Conservation (phyloP, 169 alveolate genomes). For the Eimeria sp. region DNA sequence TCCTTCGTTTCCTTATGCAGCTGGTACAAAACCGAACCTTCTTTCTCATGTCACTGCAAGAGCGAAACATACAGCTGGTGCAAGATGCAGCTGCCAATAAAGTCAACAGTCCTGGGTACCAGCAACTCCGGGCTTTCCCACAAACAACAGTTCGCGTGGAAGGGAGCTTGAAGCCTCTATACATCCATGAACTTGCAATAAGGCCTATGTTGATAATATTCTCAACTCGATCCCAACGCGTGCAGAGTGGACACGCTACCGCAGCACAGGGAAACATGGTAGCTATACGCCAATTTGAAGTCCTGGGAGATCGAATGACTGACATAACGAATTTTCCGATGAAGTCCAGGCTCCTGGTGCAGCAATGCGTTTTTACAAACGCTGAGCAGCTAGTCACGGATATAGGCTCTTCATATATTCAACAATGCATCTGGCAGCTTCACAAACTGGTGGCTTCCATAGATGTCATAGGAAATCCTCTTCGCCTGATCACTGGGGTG, state of each 20-base stretch:
- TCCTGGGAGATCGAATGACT: constrained; percentile 74
- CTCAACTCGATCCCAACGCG: constrained; percentile 70
- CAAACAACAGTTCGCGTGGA: constrained; percentile 26
- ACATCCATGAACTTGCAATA: constrained; percentile 68
- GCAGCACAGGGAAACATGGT: constrained; percentile 26
- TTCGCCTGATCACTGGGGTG: constrained; percentile 65
- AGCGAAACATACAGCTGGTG: constrained; percentile 53
- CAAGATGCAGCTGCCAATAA: constrained; percentile 70
- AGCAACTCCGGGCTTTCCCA: constrained; percentile 75
- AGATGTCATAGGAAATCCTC: constrained; percentile 81
- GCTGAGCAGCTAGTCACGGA: constrained; percentile 58
- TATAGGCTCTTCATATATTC: constrained; percentile 38
- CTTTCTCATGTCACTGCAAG: constrained; percentile 69
- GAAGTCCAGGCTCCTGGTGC: constrained; percentile 57
- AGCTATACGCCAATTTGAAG: constrained; percentile 71
- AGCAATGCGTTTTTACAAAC: constrained; percentile 70
- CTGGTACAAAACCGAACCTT: constrained; percentile 54
- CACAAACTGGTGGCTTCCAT: constrained; percentile 77
- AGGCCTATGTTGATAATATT: constrained; percentile 66
- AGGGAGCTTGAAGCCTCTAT: constrained; percentile 44
- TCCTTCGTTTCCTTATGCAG: constrained; percentile 73
- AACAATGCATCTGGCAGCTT: constrained; percentile 79
- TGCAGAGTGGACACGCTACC: constrained; percentile 12
- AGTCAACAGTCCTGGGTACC: constrained; percentile 38
- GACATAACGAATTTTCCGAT: constrained; percentile 77